These are phyloP conservation scores for Simplicillium aogashimaense DNA, from an alignment of 2,329 filamentous ascomycete species.

Conservation along the genomic window DNA sequence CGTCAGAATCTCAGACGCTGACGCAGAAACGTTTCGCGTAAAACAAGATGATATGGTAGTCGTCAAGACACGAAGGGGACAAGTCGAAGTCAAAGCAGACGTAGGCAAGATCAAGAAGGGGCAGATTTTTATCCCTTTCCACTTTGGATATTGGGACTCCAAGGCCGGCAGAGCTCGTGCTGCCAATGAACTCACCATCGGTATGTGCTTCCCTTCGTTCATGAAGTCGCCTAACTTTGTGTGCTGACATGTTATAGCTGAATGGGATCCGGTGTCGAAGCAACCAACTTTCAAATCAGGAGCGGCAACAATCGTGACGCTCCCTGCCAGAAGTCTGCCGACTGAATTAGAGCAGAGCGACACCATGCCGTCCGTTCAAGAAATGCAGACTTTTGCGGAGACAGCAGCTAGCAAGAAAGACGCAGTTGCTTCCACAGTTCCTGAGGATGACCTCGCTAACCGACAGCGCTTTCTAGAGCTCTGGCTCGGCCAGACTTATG, in stretches of 20 bases:
- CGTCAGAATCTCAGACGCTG: constrained; percentile 16
- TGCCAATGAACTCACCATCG: constrained; percentile 24
- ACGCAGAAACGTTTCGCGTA: constrained; percentile 15
- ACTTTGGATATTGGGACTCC: constrained; percentile 25
- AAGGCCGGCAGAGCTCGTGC: constrained; percentile 20
- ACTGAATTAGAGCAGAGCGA: too few species aligned
- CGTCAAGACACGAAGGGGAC: constrained; percentile 18
- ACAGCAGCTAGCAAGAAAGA: constrained; percentile 6
- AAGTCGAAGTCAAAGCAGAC: constrained; percentile 17
- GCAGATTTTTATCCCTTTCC: constrained; percentile 27
- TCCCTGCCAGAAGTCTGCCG: constrained; percentile 1
- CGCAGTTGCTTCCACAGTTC: constrained; percentile 4
- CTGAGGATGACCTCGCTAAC: constrained; percentile 5
- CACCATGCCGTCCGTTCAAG: constrained; percentile 5
- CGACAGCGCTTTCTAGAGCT: constrained; percentile 17
- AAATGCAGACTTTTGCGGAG: constrained; percentile 15
- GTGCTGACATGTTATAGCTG: neutral
- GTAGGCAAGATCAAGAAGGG: constrained; percentile 17
- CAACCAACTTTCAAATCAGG: constrained; percentile 25
- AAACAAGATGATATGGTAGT: constrained; percentile 19
- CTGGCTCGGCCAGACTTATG: constrained; percentile 21
- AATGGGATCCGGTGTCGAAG: constrained; percentile 23
- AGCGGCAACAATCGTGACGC: constrained; percentile 21
- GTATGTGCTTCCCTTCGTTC: constrained; percentile 9
- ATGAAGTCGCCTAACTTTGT: too few species aligned